Evolutionary conservation across 495 filamentous ascomycete species (phyloP), one percentile per base, ranked within the genome.

Genomic region (Hypoxylon lienhwacheense): DNA sequence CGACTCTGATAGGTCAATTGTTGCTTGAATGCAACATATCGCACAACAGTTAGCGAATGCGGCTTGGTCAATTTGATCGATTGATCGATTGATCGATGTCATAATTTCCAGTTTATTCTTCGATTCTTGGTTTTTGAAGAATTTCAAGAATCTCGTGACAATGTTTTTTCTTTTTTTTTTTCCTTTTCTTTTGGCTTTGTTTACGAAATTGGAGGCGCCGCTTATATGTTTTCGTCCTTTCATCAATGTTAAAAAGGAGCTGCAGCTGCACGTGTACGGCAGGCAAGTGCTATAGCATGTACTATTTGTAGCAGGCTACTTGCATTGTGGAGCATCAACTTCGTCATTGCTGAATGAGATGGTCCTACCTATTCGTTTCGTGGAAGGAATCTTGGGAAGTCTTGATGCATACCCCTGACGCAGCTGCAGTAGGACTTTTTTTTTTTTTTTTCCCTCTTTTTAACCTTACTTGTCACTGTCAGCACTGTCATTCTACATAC

Each of bases 1-100:
- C 16, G 39, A 52, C 14, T 25, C 57, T 65, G 49, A 65, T 65
- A 67, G 57, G 64, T 40, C 64, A 65, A 62, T 65, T 59, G 57
- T 47, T n/a, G 32, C 28, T 42, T 31, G 47, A 25, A 42, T 51
- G 36, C 51, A 44, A 20, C 36, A 32, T 50, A 34, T 22, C 42
- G n/a, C 48, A 52, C 53, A 17, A 63, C 45, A 29, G n/a, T n/a
- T n/a, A n/a, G 40, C 48, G 46, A 29, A 53, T 46, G 36, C 15
- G 26, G 32, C 45, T 26, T 56, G 22, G 37, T n/a, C 34, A 19
- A 34, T 35, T n/a, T 47, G 33, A 35, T 41, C 15, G 25, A 11
- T 44, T 12, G 20, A 3, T 7, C 12, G 32, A n/a, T n/a, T n/a
- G n/a, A n/a, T n/a, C n/a, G n/a, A n/a, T n/a, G n/a, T n/a, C n/a